Evolutionary conservation across 2,329 filamentous ascomycete genomes (phyloP), one percentile per base, ranked within the genome.

Genomic region (Hypoxylon sp.): DNA sequence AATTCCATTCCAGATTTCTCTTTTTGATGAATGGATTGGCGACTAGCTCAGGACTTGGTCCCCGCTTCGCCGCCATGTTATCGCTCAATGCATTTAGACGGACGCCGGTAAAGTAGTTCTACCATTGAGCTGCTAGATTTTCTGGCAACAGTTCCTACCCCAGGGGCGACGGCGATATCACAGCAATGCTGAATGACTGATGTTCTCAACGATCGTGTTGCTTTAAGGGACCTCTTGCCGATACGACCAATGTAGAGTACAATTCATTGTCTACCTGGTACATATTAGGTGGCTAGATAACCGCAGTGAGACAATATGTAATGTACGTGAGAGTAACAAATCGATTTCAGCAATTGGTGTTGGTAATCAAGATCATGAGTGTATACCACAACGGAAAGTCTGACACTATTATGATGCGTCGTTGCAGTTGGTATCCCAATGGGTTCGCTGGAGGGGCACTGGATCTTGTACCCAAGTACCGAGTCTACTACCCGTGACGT

Each of bases 11-110:
- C 5, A 83, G 75, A 63, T 84, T 84, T 21, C 76, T 75, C 65
- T 79, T 82, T 72, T 84, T 84, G 65, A 83, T 79, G 63, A 83
- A 81, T 0, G 82, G 81, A 53, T 84, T 84, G 2, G 78, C 65
- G 7, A 83, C 79, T 53, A 84, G 70, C 21, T 71, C 67, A 1
- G 77, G 76, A 57, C 76, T 78, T 25, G 70, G 71, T 1, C 37
- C 53, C 19, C 77, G 74, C 58, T 81, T 81, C 7, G 61, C 53
- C 8, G 71, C 59, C 75, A 78, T 77, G 32, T 52, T 55, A 16
- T 27, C 25, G 21, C 12, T 47, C 21, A 29, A 29, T 30, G 45
- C 25, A 47, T 47, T 47, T 47, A 7, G 7, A 29, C 11, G 3
- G 43, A 27, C 2, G 19, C 16, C 7, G 7, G 14, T 12, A 21